Evolutionary conservation across 345 rosid species (phyloP), one percentile per base, ranked within the genome.

Genomic region (Mallotus nudiflorus): DNA sequence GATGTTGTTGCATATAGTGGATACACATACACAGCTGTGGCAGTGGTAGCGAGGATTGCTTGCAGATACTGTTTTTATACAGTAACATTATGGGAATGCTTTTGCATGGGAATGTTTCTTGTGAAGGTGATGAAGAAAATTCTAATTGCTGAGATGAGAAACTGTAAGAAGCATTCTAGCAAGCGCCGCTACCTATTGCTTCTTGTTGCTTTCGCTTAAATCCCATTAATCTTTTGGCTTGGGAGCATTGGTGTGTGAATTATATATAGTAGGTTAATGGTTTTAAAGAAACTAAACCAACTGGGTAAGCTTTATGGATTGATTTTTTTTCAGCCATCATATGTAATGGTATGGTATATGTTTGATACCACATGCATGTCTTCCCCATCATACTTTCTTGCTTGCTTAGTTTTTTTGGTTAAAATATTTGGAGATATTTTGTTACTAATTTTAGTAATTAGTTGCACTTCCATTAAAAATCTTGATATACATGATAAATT

Each of bases 91-190:
- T 75, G 84, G 68, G 73, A 74, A 54, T 48, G 66, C 39, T 60
- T 78, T 7, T 81, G 73, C 13, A 72, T 77, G 75, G 80, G 77
- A 22, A 69, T 35, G 59, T 44, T 72, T 56, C 6, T 74, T n/a
- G 73, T 71, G 46, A 77, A 81, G 74, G 73, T 68, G 28, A 27
- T 78, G 70, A 75, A 78, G 58, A 81, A 77, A 35, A 50, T 75
- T 64, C 42, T 77, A 29, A 68, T 78, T 33, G 65, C 73, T 1
- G 75, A 75, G 60, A 54, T 75, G 53, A 72, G 64, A 29, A 61
- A 58, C 2, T 81, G 46, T 9, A 70, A 71, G 57, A 73, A 73
- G 48, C 70, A 74, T 61, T 78, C 78, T 10, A 78, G 71, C 80
- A 78, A 68, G 55, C 42, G 73, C 5, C 75, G 72, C 63, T 78